Evolutionary conservation across 2,329 filamentous ascomycete species (phyloP), one percentile per base, ranked within the genome.

Genomic region (Cladosporium sp.): DNA sequence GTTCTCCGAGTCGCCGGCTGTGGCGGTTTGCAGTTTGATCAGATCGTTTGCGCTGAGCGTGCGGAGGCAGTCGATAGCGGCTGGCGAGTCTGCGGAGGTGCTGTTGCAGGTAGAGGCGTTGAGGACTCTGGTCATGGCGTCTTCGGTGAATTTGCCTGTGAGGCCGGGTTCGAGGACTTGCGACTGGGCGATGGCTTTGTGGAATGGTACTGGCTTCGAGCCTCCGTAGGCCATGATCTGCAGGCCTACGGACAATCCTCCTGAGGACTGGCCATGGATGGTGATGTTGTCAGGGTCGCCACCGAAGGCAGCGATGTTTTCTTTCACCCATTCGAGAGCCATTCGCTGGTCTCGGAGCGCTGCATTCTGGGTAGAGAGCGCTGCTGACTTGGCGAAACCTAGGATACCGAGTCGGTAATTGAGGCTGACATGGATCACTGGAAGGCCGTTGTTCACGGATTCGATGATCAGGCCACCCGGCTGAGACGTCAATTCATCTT

Each of bases 81-180:
- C 77, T 0, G 71, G 63, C 0, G 82, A 80, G 59, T 84, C 77
- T 8, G 68, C 39, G 18, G 61, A 54, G 2, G 83, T 66, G 0
- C 68, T 70, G 70, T 80, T 80, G 73, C 84, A 86, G 2, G 77
- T 79, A 3, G 82, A 76, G 7, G 76, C 69, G 23, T 80, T 74
- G 3, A 79, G 79, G 28, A 86, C 66, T 1, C 74, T 75, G 11
- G 72, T 67, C 76, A 84, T 82, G 10, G 83, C 82, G 61, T 83
- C 73, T 57, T 79, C 77, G 5, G 81, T 83, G 68, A 83, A 83
- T 66, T 81, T 82, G 0, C 79, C 71, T 14, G 70, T 72, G 49
- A 73, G 83, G 2, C 83, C 83, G 1, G 82, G 82, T 70, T 86
- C 85, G 2, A 86, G 78, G 1, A 79, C 78, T 66, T 83, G 81